These are phyloP conservation scores for Vicia faba DNA, from an alignment of 306 rosid genomes.

Conservation along the genomic window DNA sequence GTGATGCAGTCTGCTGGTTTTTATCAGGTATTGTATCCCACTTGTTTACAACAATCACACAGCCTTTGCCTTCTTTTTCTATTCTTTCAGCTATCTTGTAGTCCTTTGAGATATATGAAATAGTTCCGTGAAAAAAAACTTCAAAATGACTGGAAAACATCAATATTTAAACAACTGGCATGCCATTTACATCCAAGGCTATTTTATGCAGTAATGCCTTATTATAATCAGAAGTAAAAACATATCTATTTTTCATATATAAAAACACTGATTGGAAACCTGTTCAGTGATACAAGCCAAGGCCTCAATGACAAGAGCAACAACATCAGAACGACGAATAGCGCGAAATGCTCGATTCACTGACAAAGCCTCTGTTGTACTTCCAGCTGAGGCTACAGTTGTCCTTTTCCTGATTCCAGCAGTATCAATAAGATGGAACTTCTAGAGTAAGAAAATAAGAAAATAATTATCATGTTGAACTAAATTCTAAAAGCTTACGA, in stretches of 20 bases:
- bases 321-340: conserved; percentile 84
- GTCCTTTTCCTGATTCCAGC: conserved; percentile 97
- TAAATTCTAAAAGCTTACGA: conserved; percentile 15
- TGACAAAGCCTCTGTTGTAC: conserved; percentile 83
- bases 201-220: conserved; percentile 22
- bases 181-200: conserved; percentile 6
- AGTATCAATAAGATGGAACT: conserved; percentile 86
- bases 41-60: conserved; percentile 91
- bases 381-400: conserved; percentile 75
- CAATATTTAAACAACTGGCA: conserved; percentile 19
- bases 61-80: conserved; percentile 91
- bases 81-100: conserved; percentile 93
- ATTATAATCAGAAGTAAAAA: conserved; percentile 16
- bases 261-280: conserved; percentile 45
- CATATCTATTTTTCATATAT: not conserved
- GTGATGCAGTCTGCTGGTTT: conserved; percentile 84
- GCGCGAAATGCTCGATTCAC: conserved; percentile 98
- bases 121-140: not conserved
- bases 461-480: conserved; percentile 1
- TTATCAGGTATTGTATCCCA: conserved; percentile 97
- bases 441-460: conserved; percentile 54
- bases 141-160: conserved; percentile 4
- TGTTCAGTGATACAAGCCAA: conserved; percentile 95
- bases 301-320: conserved; percentile 96
- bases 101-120: conserved; percentile 59